phyloP scores from a whole-genome alignment of 2,329 filamentous ascomycete species.

The Berkeleyomyces rouxiae region DNA sequence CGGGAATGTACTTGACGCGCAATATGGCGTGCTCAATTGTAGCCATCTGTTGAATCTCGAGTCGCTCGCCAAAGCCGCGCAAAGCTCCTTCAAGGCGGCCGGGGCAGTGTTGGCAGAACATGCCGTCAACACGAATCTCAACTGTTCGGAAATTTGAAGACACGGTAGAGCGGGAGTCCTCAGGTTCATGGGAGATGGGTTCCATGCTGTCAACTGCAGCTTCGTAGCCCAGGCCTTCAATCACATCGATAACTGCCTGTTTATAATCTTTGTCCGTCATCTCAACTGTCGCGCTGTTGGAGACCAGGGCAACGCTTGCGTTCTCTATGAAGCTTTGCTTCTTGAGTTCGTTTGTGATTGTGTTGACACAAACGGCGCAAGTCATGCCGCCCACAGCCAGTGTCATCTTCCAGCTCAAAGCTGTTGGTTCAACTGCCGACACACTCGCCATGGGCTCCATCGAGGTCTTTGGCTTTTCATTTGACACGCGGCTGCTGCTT shows the following conservation, averaged over 20 bases:
- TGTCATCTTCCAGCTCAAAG: conserved; percentile 29
- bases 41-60: conserved; percentile 38
- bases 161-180: conserved; percentile 18
- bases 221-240: conserved; percentile 50
- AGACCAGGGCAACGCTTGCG: conserved; percentile 46
- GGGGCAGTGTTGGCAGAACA: conserved; percentile 61
- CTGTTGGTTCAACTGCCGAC: neutral
- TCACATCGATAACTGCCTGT: conserved; percentile 27
- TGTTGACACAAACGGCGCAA: conserved; percentile 50
- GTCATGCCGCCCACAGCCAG: conserved; percentile 58
- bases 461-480: neutral
- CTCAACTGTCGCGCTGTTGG: conserved; percentile 47
- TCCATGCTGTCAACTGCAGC: conserved; percentile 38
- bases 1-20: conserved; percentile 52
- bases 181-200: conserved; percentile 23
- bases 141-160: conserved; percentile 32
- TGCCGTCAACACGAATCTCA: conserved; percentile 50
- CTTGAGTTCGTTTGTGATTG: conserved; percentile 42
- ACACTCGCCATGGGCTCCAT: conserved; percentile 8
- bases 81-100: conserved; percentile 38
- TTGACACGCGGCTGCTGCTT: neutral
- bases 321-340: conserved; percentile 33
- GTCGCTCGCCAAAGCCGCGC: conserved; percentile 29
- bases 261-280: conserved; percentile 26
- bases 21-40: conserved; percentile 49